These are phyloP conservation scores for Phytophthora hibernalis DNA, from an alignment of 352 stramenopile genomes.

Conservation along the genomic window DNA sequence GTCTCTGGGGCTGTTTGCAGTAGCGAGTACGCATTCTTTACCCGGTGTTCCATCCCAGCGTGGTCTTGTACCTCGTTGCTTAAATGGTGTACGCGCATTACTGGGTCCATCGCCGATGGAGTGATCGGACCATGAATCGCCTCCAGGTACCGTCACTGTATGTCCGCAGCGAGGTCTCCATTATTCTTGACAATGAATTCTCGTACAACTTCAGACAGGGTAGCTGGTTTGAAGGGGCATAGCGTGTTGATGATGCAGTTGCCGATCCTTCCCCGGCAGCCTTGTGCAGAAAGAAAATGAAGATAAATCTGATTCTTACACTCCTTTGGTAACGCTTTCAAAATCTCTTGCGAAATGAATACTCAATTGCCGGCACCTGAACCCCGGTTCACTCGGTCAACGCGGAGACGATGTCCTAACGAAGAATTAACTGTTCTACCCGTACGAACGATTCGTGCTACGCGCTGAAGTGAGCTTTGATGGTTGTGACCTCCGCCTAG, in stretches of 20 bases:
- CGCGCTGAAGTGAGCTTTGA: neutral
- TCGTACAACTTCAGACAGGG: neutral
- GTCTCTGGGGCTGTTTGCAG: too few relatives aligned
- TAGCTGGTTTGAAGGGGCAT: neutral
- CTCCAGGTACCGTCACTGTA: constrained; percentile 10
- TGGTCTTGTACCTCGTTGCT: too few relatives aligned
- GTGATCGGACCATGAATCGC: neutral
- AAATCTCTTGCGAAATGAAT: neutral
- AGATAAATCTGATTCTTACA: neutral
- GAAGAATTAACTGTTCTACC: constrained; percentile 8
- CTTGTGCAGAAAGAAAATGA: constrained; percentile 4
- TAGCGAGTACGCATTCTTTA: too few relatives aligned
- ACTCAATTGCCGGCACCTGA: neutral
- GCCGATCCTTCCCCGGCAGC: neutral
- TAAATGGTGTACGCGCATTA: neutral
- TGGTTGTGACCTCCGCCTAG: neutral
- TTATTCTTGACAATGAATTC: neutral
- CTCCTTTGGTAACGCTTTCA: neutral
- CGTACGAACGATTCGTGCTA: constrained; percentile 9
- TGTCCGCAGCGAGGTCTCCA: too few relatives aligned
- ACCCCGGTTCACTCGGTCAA: neutral
- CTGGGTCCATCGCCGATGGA: neutral
- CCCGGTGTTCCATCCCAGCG: too few relatives aligned
- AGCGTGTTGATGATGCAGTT: neutral
- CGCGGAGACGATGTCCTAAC: neutral